These are phyloP conservation scores for Paraglomus brasilianum DNA, from an alignment of 192 early-diverging fungal genomes.

Conservation along the genomic window DNA sequence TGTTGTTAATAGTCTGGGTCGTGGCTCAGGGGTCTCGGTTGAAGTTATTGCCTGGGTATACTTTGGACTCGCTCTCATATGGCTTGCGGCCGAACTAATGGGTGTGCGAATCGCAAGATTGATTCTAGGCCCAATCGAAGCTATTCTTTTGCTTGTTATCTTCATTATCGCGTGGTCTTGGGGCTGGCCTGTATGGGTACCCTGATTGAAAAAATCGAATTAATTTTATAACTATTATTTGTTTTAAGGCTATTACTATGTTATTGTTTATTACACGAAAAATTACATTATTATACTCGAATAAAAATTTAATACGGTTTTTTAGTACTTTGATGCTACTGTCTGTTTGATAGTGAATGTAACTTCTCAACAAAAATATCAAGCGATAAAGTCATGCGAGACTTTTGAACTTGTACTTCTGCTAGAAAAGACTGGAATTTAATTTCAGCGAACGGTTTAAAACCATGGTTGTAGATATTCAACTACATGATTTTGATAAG, in stretches of 20 bases:
- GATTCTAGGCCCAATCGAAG: constrained; percentile 1
- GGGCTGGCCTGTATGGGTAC: constrained; percentile 9
- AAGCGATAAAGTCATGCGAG: too few relatives aligned
- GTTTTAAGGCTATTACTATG: too few relatives aligned
- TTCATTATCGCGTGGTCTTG: constrained; percentile 16
- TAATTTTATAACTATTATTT: too few relatives aligned
- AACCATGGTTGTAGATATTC: constrained; percentile 19
- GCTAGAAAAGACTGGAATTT: background rate
- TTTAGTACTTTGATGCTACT: too few relatives aligned
- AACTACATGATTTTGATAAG: constrained; percentile 22
- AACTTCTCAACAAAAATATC: too few relatives aligned
- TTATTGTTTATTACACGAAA: too few relatives aligned
- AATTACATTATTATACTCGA: too few relatives aligned
- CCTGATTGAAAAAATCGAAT: too few relatives aligned
- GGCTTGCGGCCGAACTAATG: background rate
- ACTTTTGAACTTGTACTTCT: too few relatives aligned
- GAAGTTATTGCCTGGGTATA: constrained; percentile 45
- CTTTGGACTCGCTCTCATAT: constrained; percentile 8
- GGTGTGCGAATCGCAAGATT: background rate
- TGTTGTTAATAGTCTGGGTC: constrained; percentile 38
- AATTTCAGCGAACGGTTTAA: constrained; percentile 31
- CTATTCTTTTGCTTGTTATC: constrained; percentile 4
- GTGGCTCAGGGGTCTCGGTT: constrained; percentile 35
- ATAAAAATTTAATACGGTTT: too few relatives aligned
- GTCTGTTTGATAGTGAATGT: too few relatives aligned